Evolutionary conservation across 2,329 filamentous ascomycete species (phyloP), one percentile per base, ranked within the genome.

Genomic region (Epichloe baconii): DNA sequence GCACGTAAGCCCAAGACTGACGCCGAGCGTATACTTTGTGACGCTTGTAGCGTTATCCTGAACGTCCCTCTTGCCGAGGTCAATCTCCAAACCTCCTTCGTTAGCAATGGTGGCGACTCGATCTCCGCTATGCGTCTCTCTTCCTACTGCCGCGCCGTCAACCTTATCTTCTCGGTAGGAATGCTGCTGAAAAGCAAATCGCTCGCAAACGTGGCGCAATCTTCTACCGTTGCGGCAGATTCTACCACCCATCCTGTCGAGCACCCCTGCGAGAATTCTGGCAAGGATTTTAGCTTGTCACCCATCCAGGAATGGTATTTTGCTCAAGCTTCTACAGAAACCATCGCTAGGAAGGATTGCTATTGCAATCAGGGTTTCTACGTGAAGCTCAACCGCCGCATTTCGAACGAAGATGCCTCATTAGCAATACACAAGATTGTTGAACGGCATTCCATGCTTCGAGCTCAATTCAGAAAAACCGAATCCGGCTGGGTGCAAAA

Each of bases 81-180:
- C 23, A 58, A 62, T 0, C 48, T 60, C 0, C 60, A 64, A 14
- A 59, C 63, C 37, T 63, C 64, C 44, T 72, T 74, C 48, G 61
- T 71, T 15, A 56, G 57, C 4, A 58, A 72, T 0, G 71, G 71
- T 3, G 71, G 71, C 3, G 71, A 74, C 47, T 73, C 71, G 8
- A 71, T 74, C 36, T 59, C 60, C 2, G 70, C 71, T 2, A 74
- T 74, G 61, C 62, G 66, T 8, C 60, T 72, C 15, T 62, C 66
- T 4, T 70, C 75, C n/a, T 58, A 62, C 4, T 67, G 65, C 36
- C 62, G 64, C 10, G 59, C 61, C 8, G 59, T 60, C 3, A 60
- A 59, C 1, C 52, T 69, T 1, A 48, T 53, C 23, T 52, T 69
- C 10, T 61, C 63, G 0, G 65, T 70, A 21, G 56, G 57, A 6